These are phyloP conservation scores for Fusarium miscanthi DNA, from an alignment of 2,329 filamentous ascomycete genomes.

Conservation along the genomic window DNA sequence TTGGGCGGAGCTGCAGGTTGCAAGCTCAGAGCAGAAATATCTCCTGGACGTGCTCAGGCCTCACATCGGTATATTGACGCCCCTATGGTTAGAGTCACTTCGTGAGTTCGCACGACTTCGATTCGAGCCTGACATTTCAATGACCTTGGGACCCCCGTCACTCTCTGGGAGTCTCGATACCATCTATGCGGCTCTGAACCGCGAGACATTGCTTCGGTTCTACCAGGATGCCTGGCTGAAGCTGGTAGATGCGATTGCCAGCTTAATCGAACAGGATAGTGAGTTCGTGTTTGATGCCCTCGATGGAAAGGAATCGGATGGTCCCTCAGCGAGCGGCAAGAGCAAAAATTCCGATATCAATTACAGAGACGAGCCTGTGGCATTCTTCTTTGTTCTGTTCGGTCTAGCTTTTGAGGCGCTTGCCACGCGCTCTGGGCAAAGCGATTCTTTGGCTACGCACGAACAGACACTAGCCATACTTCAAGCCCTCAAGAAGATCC, in stretches of 20 bases:
- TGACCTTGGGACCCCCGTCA: slow-evolving; percentile 83
- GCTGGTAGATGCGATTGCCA: slow-evolving; percentile 96
- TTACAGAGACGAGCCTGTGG: slow-evolving; percentile 96
- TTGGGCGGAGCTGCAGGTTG: slow-evolving; percentile 96
- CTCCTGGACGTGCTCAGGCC: slow-evolving; percentile 88
- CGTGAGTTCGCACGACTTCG: slow-evolving; percentile 92
- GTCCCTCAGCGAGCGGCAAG: slow-evolving; percentile 59
- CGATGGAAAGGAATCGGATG: slow-evolving; percentile 79
- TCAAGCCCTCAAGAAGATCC: slow-evolving; percentile 90
- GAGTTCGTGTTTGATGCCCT: slow-evolving; percentile 97
- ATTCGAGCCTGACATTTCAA: slow-evolving; percentile 97
- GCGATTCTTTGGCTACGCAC: slow-evolving; percentile 69
- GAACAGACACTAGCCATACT: slow-evolving; percentile 90
- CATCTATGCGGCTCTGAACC: slow-evolving; percentile 93
- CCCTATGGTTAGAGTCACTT: slow-evolving; percentile 91
- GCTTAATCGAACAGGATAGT: slow-evolving; percentile 96
- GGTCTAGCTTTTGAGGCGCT: slow-evolving; percentile 96
- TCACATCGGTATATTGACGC: slow-evolving; percentile 89
- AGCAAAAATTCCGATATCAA: slow-evolving; percentile 85
- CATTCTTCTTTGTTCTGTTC: slow-evolving; percentile 98
- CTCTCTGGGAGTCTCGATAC: slow-evolving; percentile 89
- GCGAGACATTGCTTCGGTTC: slow-evolving; percentile 92
- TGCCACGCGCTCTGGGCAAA: slow-evolving; percentile 74
- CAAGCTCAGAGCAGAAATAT: slow-evolving; percentile 91
- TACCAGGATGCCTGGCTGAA: slow-evolving; percentile 98